phyloP scores from a whole-genome alignment of 768 basidiomycete genomes.

The Kwoniella mangroviensis region DNA sequence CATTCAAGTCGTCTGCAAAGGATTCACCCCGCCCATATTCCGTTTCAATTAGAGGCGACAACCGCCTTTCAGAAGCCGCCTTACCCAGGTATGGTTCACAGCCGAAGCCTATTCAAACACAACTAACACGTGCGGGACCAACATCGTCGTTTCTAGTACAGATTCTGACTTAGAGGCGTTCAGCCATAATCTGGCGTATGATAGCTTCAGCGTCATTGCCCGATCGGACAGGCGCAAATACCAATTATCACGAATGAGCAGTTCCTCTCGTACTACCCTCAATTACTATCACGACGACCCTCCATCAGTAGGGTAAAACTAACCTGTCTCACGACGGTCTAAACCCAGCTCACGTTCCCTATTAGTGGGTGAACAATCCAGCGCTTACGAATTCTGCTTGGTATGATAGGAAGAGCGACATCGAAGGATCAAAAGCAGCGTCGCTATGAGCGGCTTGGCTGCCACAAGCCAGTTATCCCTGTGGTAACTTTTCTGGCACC shows the following conservation, averaged over 20 bases:
- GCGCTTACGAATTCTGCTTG: conserved; percentile 75
- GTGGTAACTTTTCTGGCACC: conserved; percentile 80
- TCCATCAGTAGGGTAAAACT: conserved; percentile 84
- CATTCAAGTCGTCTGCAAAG: conserved; percentile 80
- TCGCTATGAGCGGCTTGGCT: conserved; percentile 77
- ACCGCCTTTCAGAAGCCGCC: conserved; percentile 62
- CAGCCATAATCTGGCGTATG: conserved; percentile 83
- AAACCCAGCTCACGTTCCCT: conserved; percentile 73
- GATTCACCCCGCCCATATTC: conserved; percentile 71
- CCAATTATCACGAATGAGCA: conserved; percentile 79
- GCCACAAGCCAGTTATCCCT: conserved; percentile 80
- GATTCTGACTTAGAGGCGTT: conserved; percentile 83
- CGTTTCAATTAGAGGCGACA: conserved; percentile 64
- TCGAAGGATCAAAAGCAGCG: conserved; percentile 80
- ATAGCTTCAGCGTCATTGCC: conserved; percentile 74
- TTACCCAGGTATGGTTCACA: conserved; percentile 69
- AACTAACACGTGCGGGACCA: conserved; percentile 70
- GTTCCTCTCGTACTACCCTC: conserved; percentile 83
- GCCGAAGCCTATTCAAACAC: conserved; percentile 71
- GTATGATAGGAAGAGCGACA: conserved; percentile 80
- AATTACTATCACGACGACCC: conserved; percentile 75
- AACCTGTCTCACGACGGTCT: conserved; percentile 65
- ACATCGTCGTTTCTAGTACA: conserved; percentile 75
- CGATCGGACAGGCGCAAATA: conserved; percentile 66
- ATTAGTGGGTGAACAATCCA: conserved; percentile 81